Base-by-base conservation (phyloP, 2,329 filamentous ascomycete genomes). In the Phyllachora maydis region DNA sequence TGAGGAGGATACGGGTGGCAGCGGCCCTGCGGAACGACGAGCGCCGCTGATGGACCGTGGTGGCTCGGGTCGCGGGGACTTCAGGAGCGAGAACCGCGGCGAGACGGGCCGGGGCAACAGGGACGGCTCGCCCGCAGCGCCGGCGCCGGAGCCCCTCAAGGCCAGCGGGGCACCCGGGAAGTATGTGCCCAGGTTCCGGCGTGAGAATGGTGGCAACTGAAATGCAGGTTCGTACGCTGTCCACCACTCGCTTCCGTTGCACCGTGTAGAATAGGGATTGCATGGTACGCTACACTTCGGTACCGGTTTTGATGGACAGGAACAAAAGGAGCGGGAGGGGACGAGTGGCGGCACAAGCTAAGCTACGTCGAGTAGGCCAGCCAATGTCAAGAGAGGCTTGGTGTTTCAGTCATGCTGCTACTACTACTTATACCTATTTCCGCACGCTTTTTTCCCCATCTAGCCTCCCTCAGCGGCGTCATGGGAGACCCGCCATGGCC, bases 151-250 rank as follows among this genome's bases (percentile, higher is more conserved):
- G 22, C 47, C 65, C n/a, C n/a, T n/a, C n/a, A n/a, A n/a, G 28
- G 44, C 64, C 10, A 55, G 57, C 19, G 59, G 64, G 19, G 52
- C 46, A 14, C 37, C 59, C 21, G 64, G 64, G 35, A 71, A 67
- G 44, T 73, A 58, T 47, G 60, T 71, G 37, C 66, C 66, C 25
- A 49, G 35, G 35, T 43, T 31, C 28, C 33, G 33, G 19, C 37
- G 39, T 11, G 29, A 16, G 20, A 23, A 23, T 19, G 21, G 18
- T 21, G 11, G 20, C 16, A 14, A 21, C 25, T 21, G 25, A 21
- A 23, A 28, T 21, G 21, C 19, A 24, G 8, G 14, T 11, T n/a
- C n/a, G n/a, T 22, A 6, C 8, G 4, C 20, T 22, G 11, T 22
- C 13, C 15, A 14, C 6, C 11, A n/a, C n/a, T n/a, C n/a, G n/a